Conservation (phyloP, 352 stramenopile species). For the Phytophthora cryptogea region DNA sequence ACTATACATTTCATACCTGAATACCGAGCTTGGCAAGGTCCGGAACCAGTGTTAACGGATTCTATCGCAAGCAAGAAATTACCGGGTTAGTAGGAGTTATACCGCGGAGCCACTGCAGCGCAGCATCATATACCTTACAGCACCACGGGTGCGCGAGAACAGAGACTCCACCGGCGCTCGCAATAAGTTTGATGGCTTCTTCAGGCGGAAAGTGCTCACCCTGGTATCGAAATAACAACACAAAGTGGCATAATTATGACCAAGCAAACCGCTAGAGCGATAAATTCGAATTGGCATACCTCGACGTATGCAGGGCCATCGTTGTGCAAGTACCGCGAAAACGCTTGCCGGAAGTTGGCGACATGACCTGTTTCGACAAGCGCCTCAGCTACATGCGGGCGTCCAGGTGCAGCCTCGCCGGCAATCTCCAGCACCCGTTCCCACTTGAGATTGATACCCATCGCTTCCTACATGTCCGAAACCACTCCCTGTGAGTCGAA, state of each 20-base stretch:
- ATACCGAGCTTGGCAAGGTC: constrained; percentile 75
- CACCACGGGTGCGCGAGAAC: constrained; percentile 88
- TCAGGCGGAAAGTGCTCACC: constrained; percentile 85
- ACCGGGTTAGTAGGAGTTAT: neutral
- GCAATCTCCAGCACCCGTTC: constrained; percentile 83
- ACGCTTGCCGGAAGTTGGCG: constrained; percentile 78
- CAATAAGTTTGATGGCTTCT: constrained; percentile 87
- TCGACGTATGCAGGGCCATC: constrained; percentile 84
- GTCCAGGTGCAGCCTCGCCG: constrained; percentile 76
- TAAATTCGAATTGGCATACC: constrained; percentile 30
- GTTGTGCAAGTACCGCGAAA: constrained; percentile 82
- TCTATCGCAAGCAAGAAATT: constrained; percentile 29
- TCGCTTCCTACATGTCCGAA: constrained; percentile 49
- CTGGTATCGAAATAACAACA: constrained; percentile 27
- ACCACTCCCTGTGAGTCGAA: neutral
- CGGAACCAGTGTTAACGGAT: constrained; percentile 71
- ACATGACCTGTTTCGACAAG: constrained; percentile 80
- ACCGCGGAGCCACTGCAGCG: neutral
- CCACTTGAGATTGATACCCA: constrained; percentile 85
- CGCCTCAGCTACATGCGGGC: constrained; percentile 79
- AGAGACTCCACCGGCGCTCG: constrained; percentile 75
- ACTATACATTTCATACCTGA: constrained; percentile 41
- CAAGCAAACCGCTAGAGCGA: neutral
- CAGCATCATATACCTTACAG: constrained; percentile 56
- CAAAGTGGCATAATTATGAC: neutral